phyloP scores from a whole-genome alignment of 2,329 filamentous ascomycete genomes.

The Epichloe uncinata region DNA sequence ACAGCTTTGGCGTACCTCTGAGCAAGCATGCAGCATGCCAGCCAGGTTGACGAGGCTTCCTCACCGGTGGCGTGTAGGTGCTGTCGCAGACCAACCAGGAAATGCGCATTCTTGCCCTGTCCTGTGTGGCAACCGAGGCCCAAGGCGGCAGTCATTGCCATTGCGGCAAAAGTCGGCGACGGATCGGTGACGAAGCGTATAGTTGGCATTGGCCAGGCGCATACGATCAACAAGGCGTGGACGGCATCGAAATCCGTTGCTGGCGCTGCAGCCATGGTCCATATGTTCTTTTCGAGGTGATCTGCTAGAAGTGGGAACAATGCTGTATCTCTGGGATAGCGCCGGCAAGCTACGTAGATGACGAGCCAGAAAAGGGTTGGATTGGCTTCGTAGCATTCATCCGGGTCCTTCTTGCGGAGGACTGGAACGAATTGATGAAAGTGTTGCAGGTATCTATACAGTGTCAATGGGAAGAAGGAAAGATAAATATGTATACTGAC shows the following conservation, averaged over 20 bases:
- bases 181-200: constrained; percentile 39
- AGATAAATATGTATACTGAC: too few species aligned
- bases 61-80: constrained; percentile 33
- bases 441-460: constrained; percentile 33
- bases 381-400: constrained; percentile 34
- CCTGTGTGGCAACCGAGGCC: constrained; percentile 39
- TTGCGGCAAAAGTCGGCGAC: constrained; percentile 31
- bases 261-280: constrained; percentile 27
- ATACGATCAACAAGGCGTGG: constrained; percentile 38
- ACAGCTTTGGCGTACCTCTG: constrained; percentile 26
- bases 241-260: constrained; percentile 34
- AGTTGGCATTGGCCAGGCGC: constrained; percentile 37
- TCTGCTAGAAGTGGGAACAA: constrained; percentile 32
- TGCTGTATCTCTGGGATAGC: constrained; percentile 30
- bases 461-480: not conserved
- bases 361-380: constrained; percentile 42
- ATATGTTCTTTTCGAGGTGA: constrained; percentile 32
- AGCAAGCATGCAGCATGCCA: constrained; percentile 37
- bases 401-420: constrained; percentile 34
- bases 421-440: constrained; percentile 42
- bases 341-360: constrained; percentile 34
- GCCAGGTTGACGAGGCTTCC: constrained; percentile 40
- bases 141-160: constrained; percentile 33
- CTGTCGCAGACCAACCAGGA: constrained; percentile 29
- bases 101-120: constrained; percentile 35